Evolutionary conservation across 2,329 filamentous ascomycete species (phyloP), one percentile per base, ranked within the genome.

Genomic region (Colletotrichum australisinense): DNA sequence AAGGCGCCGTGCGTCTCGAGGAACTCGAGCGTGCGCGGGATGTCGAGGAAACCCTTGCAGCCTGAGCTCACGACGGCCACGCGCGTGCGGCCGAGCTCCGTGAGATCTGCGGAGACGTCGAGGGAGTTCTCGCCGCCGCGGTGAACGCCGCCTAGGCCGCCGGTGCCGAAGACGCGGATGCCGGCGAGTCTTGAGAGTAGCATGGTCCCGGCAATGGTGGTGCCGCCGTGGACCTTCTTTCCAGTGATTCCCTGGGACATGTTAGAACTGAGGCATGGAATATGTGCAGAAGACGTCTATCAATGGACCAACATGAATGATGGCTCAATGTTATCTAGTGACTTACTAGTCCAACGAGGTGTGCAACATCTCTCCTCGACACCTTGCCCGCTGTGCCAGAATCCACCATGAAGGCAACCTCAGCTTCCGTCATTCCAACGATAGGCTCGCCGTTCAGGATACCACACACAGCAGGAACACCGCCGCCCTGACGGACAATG

Each of bases 41-140:
- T 95, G 80, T 99, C 97, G 49, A 99, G 87, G 82, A 99, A 98
- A 75, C 96, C 97, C 85, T 99, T 99, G 85, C 95, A 97, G 16
- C 97, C 97, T 76, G 94, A 95, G 82, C 93, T 94, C 65, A 99
- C 87, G 2, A 99, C 95, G 30, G 95, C 93, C 65, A 99, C 93
- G 12, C 94, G 91, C 8, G 95, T 98, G 71, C 95, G 90, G 19
- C 97, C 95, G 63, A 99, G 90, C 86, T 98, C 97, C 4, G 94
- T 98, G 74, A 99, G 88, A 83, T 99, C 97, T 53, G 97, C 96
- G 74, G 96, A 98, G 75, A 99, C 91, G 81, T 99, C 97, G 92
- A 98, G 93, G 8, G 93, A 94, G 76, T 89, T 89, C 81, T 98
- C 93, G 60, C 92, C 97, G 67, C 94, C 95, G 57, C 95, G 92